Evolutionary conservation across 2,329 filamentous ascomycete genomes (phyloP), one percentile per base, ranked within the genome.

Genomic region (Hymenoscyphus occultus): DNA sequence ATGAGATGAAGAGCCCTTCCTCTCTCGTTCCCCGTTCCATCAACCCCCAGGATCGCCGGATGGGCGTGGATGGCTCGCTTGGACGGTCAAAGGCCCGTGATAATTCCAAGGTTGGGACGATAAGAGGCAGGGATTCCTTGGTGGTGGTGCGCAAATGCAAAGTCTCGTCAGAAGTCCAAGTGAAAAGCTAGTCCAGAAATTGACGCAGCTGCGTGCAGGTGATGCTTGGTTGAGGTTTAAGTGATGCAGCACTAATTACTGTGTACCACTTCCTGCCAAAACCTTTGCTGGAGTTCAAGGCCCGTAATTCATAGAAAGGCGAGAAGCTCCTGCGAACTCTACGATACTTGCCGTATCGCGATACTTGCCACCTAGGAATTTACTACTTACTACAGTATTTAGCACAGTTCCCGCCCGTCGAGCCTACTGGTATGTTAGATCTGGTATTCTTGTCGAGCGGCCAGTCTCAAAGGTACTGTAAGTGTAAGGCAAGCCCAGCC

Each of bases 41-140:
- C 57, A 54, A 56, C 64, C 66, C 65, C 62, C 71, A 64, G 65
- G 71, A 74, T 74, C 72, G 69, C 64, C 71, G 66, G 59, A 66
- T 71, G 68, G 65, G 68, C 68, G 70, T 70, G 64, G 65, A 67
- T 66, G 64, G 63, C 69, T 74, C 70, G 72, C 71, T 73, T 72
- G 63, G 67, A 69, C 64, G 65, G 68, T 67, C 62, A 64, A 66
- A 71, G 71, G 71, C 68, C 72, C 71, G 71, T 74, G 71, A 65
- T 72, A 71, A 69, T 65, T 62, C 35, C 70, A 69, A 67, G 71
- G 69, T 70, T 69, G 59, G 65, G 68, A 67, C 68, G 71, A 73
- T 72, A 72, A 70, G 65, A 65, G 64, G 65, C 71, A 71, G 66
- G 72, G 71, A 67, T 71, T 19, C 35, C 64, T 35, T 35, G 35